Evolutionary conservation across 495 filamentous ascomycete genomes (phyloP), one percentile per base, ranked within the genome.

Genomic region (Daldinia childiae): DNA sequence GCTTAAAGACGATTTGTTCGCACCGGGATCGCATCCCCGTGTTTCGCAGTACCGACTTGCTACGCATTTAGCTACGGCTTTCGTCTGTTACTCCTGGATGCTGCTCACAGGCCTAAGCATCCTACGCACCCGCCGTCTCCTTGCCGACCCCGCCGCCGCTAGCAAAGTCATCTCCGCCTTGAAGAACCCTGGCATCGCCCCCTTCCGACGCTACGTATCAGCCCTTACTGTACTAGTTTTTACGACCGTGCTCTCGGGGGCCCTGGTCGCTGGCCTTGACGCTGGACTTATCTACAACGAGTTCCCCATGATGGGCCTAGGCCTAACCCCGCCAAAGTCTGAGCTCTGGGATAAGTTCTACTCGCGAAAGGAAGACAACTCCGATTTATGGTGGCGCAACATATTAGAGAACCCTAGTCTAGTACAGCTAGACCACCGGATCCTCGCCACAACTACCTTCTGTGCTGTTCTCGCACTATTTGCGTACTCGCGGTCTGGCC

Each of bases 231-330:
- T 83, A 5, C 86, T 98, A 62, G 91, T 97, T 61, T 97, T 97
- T 82, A 86, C 84, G 11, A 98, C 95, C 8, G 94, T 91, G 64
- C 90, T 99, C 82, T 98, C 95, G 3, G 95, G 95, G 52, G 95
- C 90, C 12, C 85, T 99, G 6, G 95, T 99, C 29, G 95, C 95
- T 1, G 95, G 95, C 30, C 88, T 99, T 24, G 95, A 99, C 75
- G 95, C 95, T 14, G 95, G 95, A 12, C 82, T 99, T 15, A 97
- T 99, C 76, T 99, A 99, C 83, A 98, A 98, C 77, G 93, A 98
- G 74, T 98, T 98, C 77, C 96, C 96, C 1, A 92, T 87, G 76
- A 99, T 99, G 95, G 95, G 96, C 30, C 80, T 85, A 1, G 93
- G 93, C 1, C 84, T 94, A 32, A 83, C 91, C 3, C 95, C 95